Evolutionary conservation across 2,329 filamentous ascomycete species (phyloP), one percentile per base, ranked within the genome.

Genomic region (Beauveria caledonica): DNA sequence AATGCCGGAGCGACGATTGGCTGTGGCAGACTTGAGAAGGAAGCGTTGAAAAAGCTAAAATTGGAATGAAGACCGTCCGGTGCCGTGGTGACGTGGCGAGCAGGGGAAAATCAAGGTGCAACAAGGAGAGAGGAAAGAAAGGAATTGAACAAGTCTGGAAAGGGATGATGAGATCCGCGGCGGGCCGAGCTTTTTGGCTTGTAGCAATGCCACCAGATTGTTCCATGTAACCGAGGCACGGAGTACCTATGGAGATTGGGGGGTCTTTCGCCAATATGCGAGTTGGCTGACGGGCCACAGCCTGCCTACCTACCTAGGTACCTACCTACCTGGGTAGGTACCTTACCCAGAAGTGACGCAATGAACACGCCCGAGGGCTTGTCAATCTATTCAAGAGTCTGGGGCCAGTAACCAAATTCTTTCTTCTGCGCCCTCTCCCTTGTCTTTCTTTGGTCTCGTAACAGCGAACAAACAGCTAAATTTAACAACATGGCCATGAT

Each of bases 171-270:
- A 50, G n/a, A 21, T 11, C 25, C 25, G 33, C 45, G 51, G 45
- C 44, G 55, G 55, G 45, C 55, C 55, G 55, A 58, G 55, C 55
- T 58, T 58, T 27, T 25, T 23, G 17, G 50, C 6, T 19, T 39
- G 45, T 3, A 23, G 33, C 27, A 58, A 48, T 25, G 45, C n/a
- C 25, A 39, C 29, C 25, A 15, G 9, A 1, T 42, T 7, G 19
- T 11, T 51, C 2, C 2, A 29, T 29, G 42, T 54, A 54, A 19
- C 52, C 52, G 52, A 54, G 52, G 52, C 52, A 44, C 51, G 15
- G 25, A 13, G 25, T 27, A 46, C 19, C 15, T 17, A 50, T 33
- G 36, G 33, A 25, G 33, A 52, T 39, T 13, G 19, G n/a, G 39
- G 50, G 19, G 21, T 11, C 33, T 40, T 39, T 23, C 33, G 50